Percentiles rank a stretch among this genome's conserved stretches.
phyloP scores from a whole-genome alignment of 2,329 filamentous ascomycete genomes.

The Phaeosphaeriaceae sp. region DNA sequence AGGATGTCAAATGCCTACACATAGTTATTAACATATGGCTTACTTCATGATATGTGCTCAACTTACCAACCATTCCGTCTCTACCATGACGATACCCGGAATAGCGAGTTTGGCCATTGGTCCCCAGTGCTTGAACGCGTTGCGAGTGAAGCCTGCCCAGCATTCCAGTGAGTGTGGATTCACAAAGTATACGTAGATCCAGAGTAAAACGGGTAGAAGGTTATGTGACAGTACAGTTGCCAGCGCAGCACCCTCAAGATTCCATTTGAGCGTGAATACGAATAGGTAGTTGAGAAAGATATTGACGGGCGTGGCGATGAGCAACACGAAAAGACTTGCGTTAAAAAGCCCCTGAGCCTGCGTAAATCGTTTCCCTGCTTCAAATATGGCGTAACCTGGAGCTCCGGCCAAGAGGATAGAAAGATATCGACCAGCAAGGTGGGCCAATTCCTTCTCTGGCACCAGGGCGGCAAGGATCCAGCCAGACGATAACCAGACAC shows the following conservation, averaged over 20 bases:
- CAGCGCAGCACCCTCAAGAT: conserved; percentile 59
- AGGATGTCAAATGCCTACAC: conserved; percentile 36
- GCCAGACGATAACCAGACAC: conserved; percentile 58
- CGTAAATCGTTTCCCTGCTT: conserved; percentile 61
- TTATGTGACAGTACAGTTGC: conserved; percentile 58
- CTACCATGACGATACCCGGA: conserved; percentile 90
- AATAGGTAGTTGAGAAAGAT: conserved; percentile 59
- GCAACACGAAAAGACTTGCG: conserved; percentile 55
- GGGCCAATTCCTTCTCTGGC: conserved; percentile 55
- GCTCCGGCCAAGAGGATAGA: conserved; percentile 57
- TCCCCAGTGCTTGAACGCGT: conserved; percentile 75
- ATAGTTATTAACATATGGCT: neutral
- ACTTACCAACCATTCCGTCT: conserved; percentile 61
- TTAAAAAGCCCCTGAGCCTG: conserved; percentile 63
- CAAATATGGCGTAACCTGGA: conserved; percentile 62
- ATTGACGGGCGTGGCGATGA: conserved; percentile 58
- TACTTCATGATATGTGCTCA: neutral
- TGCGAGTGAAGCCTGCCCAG: conserved; percentile 76
- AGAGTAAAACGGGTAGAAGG: conserved; percentile 56
- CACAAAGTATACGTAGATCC: conserved; percentile 54
- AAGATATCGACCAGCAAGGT: conserved; percentile 59
- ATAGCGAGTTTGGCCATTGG: conserved; percentile 89
- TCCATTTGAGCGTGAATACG: conserved; percentile 50
- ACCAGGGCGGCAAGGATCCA: conserved; percentile 55
- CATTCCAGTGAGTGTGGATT: conserved; percentile 51